Conservation (phyloP, 1,284 basidiomycete genomes). For the Sporisorium iseilematis-ciliati region DNA sequence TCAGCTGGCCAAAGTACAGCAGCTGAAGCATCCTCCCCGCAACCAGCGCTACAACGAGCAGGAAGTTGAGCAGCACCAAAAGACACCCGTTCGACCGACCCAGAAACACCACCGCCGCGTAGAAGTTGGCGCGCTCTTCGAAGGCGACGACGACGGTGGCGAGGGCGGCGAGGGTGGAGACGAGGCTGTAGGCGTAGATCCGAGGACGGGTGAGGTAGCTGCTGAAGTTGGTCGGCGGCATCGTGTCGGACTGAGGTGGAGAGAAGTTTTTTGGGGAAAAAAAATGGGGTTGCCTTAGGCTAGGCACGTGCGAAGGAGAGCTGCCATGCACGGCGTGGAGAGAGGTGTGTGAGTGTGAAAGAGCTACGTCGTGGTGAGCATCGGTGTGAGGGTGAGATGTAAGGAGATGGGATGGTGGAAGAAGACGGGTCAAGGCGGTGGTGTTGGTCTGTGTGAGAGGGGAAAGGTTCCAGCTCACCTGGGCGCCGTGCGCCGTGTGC, state of each 20-base stretch:
- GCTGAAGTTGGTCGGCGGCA: conserved; percentile 30
- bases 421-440: neutral
- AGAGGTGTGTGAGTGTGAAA: neutral
- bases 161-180: conserved; percentile 48
- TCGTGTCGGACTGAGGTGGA: neutral
- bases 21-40: conserved; percentile 83
- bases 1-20: conserved; percentile 90
- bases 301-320: conserved; percentile 9
- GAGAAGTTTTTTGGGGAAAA: neutral
- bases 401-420: neutral
- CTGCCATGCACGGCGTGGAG: conserved; percentile 16
- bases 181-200: conserved; percentile 55
- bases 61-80: conserved; percentile 86
- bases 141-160: conserved; percentile 76
- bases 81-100: conserved; percentile 82
- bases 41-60: conserved; percentile 81
- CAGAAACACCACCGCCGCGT: conserved; percentile 90
- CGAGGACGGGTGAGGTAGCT: conserved; percentile 45
- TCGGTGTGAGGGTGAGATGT: neutral
- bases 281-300: conserved; percentile 12
- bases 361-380: neutral
- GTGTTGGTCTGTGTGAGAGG: conserved; percentile 30
- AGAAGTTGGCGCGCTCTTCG: conserved; percentile 89
- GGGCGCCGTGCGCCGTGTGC: neutral
- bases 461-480: conserved; percentile 38